Base-by-base conservation (phyloP, 352 stramenopile species). In the Phytophthora colocasiae region DNA sequence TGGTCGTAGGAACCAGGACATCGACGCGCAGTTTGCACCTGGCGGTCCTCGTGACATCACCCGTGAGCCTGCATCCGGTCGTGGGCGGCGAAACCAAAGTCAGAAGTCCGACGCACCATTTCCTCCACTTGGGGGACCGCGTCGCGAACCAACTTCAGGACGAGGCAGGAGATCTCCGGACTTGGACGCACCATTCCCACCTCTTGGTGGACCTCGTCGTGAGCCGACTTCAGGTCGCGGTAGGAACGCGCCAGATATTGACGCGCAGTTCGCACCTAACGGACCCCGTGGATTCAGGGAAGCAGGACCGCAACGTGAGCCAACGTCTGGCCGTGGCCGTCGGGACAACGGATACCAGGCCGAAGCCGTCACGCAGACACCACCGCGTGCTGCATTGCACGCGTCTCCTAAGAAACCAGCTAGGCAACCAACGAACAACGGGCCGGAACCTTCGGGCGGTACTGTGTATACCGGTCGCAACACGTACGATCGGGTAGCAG, bases 401-500 rank as follows among this genome's bases (percentile, higher is more conserved):
- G 58, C 58, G n/a, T 59, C 64, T 43, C 53, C 59, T 1, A 66
- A 71, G 27, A 26, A 44, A 17, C 14, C 34, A 7, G 34, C 54
- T 11, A 57, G 66, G 15, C 40, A 46, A 29, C 38, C 45, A 46
- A 0, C 39, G 11, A 76, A 59, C 26, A 61, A 63, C 17, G 40
- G 36, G 26, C 29, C 52, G 31, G 24, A 54, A 8, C 52, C 54
- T 0, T 53, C 57, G 3, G 63, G 64, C n/a, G 69, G 63, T 3
- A 73, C 69, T 1, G 69, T 77, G n/a, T 73, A 70, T 29, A 59
- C 67, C 56, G 58, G 63, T 7, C 69, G 34, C 34, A 69, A 66
- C 44, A 68, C 58, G 6, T 71, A 70, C 43, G 64, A 77, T 7
- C 24, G 64, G 58, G 58, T 70, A 14, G 58, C 59, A 8, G 58